phyloP scores from a whole-genome alignment of 225 moss, liverwort and hornwort genomes.

The Pseudisothecium myosuroides region DNA sequence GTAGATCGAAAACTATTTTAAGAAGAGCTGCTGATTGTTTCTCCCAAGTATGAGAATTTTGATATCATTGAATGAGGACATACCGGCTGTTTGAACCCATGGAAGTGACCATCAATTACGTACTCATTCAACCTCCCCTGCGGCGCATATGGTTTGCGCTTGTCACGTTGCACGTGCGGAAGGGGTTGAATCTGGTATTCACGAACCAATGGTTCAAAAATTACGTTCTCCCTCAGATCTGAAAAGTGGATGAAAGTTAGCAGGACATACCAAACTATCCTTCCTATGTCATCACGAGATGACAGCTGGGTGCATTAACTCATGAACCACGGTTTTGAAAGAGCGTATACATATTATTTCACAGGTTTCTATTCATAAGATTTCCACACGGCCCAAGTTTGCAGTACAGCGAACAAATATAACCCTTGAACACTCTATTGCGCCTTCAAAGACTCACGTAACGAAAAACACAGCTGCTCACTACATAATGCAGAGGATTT shows the following conservation, averaged over 20 bases:
- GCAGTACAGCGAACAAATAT: background rate
- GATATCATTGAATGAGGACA: background rate
- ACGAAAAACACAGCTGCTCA: background rate
- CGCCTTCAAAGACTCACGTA: background rate
- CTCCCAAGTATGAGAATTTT: background rate
- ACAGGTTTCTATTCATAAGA: background rate
- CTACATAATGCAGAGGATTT: background rate
- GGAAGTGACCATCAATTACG: constrained; percentile 13
- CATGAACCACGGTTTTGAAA: background rate
- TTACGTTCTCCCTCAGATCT: background rate
- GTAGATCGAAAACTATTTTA: background rate
- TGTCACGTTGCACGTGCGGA: background rate
- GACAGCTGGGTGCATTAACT: background rate
- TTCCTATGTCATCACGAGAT: background rate
- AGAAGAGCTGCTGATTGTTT: background rate
- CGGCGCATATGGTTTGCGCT: constrained; percentile 5
- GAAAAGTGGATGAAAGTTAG: background rate
- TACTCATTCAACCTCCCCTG: constrained; percentile 11
- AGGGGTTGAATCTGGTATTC: background rate
- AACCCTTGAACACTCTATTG: background rate
- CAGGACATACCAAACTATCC: background rate
- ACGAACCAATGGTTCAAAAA: constrained; percentile 5
- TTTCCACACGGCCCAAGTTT: background rate
- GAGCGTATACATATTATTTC: background rate
- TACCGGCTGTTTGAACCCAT: constrained; percentile 3